Base-by-base conservation (phyloP, 257 asterid genomes). In the Primulina eburnea region DNA sequence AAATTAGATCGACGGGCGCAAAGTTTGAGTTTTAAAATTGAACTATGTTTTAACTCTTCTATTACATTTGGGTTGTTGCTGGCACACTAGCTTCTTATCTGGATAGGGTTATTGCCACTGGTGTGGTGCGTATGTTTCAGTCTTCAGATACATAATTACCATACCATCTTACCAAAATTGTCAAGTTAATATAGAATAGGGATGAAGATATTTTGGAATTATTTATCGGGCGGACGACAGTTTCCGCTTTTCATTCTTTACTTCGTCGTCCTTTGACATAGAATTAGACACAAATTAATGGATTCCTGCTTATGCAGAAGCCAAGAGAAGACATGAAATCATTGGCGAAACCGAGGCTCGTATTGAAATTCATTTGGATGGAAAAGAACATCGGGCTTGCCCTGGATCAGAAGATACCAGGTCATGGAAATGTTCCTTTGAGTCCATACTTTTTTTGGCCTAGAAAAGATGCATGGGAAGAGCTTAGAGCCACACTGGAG, bases 301-400 rank as follows among this genome's bases (percentile, higher is more conserved):
- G 0, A 58, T 11, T 62, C 57, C 21, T 47, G 35, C 9, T 57
- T 21, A 20, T 70, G 8, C 69, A 73, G 86, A 26, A 26, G 57
- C 66, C 2, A 60, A 61, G 2, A 56, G 78, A 26, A 10, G 75
- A 55, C 12, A 80, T 50, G 50, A 82, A 68, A 52, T 8, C 75
- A 24, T 64, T 65, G 67, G 77, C 4, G 32, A 80, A 78, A 69
- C 89, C 89, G 21, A 69, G 71, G 7, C 70, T 84, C 8, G 84
- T 84, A 35, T 60, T 84, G 79, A 84, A 82, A 78, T 84, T 84
- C 81, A 76, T 82, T 61, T 84, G 89, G 89, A 84, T 84, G 89
- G 89, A 84, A 21, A 84, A 84, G 87, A 84, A 84, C 83, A 82
- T 84, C 2, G 89, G 89, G 8, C 80, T 84, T 1, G 89, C 72